phyloP scores from a whole-genome alignment of 768 basidiomycete genomes.

The Chalciporus sphaerocephalus region DNA sequence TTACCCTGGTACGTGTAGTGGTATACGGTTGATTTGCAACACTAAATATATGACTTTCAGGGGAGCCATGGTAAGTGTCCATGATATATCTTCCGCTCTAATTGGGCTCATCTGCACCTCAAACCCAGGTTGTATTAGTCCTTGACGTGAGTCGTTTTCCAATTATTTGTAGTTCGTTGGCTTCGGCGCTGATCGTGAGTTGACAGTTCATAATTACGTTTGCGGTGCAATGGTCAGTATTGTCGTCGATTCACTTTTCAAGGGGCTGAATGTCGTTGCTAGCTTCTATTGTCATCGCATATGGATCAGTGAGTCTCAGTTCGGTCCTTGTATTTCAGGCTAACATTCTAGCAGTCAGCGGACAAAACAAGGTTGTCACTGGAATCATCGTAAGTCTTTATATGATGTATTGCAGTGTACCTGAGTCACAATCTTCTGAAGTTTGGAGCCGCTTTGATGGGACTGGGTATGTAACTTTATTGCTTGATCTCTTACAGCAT shows the following conservation, averaged over 20 bases:
- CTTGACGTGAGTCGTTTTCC: slow-evolving; percentile 7
- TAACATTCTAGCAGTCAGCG: slow-evolving; percentile 9
- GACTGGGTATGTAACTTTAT: slow-evolving; percentile 2
- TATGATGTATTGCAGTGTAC: no score
- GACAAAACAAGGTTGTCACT: slow-evolving; percentile 7
- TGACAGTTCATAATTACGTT: slow-evolving; percentile 5
- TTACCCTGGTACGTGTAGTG: slow-evolving; percentile 10
- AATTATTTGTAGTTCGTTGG: background rate
- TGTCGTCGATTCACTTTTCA: background rate
- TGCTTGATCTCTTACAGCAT: background rate
- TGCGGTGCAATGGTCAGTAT: slow-evolving; percentile 12
- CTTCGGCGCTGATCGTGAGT: background rate
- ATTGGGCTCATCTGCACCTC: background rate
- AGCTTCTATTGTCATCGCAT: slow-evolving; percentile 18
- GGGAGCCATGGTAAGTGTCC: slow-evolving; percentile 9
- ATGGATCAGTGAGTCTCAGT: slow-evolving; percentile 13
- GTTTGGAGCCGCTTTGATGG: background rate
- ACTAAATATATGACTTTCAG: background rate
- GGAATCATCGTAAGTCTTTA: slow-evolving; percentile 9
- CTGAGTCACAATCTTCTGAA: background rate
- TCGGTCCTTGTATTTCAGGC: background rate
- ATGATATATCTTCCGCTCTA: background rate
- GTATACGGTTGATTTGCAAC: background rate
- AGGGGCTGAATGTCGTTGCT: background rate
- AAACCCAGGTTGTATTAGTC: slow-evolving; percentile 1